Evolutionary conservation across 2,329 filamentous ascomycete species (phyloP), one percentile per base, ranked within the genome.

Genomic region (Aspergillus ochraceoroseus): DNA sequence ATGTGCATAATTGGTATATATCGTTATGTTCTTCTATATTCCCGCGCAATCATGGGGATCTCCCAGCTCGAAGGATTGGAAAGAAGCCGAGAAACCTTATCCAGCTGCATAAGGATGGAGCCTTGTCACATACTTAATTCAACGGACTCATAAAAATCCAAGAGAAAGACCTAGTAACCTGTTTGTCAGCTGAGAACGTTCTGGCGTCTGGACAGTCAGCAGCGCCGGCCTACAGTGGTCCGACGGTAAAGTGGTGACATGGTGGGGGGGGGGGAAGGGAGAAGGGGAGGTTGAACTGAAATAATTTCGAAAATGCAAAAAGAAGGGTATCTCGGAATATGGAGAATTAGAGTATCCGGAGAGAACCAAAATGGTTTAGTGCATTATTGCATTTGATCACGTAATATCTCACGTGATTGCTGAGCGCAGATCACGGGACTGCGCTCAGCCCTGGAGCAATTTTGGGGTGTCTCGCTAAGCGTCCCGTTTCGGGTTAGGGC

Each of bases 401-500:
- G 20, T 5, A 9, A 22, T 22, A 5, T 22, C 9, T n/a, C n/a
- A n/a, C n/a, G n/a, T n/a, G n/a, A n/a, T n/a, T n/a, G n/a, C n/a
- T n/a, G n/a, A n/a, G n/a, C n/a, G n/a, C n/a, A n/a, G 9, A 9
- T 63, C 59, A 63, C 54, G 53, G 53, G 61, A 60, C 54, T 57
- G 57, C 48, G 53, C 48, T 52, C 59, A 64, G 49, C 55, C 61
- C 61, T 59, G 55, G 54, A 42, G 37, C 40, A 43, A 30, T 20
- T 33, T 42, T 38, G 20, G 38, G 31, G 37, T 28, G 25, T 37
- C 55, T 64, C 61, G 61, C 61, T 64, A 64, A 63, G 58, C 46
- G 41, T 50, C 57, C 60, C 54, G 43, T 52, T 62, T 55, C 45
- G 51, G 60, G 49, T 55, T 65, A 64, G 62, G 48, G 55, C 56